A percentile compares a stretch with the other conserved stretches of the same genome.
phyloP scores from a whole-genome alignment of 1,284 basidiomycete species.

The Polyporus tsugae region DNA sequence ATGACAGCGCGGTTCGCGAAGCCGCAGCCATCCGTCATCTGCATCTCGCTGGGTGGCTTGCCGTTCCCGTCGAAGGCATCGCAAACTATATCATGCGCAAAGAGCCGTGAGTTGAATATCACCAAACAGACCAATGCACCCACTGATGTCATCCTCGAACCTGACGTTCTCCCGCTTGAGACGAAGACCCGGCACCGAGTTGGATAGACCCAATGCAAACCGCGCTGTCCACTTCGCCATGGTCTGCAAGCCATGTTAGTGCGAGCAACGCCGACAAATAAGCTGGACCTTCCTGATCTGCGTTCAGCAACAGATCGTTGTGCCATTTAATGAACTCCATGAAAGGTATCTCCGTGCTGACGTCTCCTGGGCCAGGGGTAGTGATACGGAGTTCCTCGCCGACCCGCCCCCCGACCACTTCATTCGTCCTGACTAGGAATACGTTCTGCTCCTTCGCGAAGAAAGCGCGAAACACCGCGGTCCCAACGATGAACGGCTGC shows the following conservation, averaged over 20 bases:
- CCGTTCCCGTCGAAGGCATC: constrained; percentile 26
- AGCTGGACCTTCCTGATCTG: constrained; percentile 41
- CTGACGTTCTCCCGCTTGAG: constrained; percentile 38
- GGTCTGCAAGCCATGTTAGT: constrained; percentile 37
- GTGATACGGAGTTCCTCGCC: background rate
- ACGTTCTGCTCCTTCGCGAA: constrained; percentile 46
- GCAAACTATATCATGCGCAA: constrained; percentile 24
- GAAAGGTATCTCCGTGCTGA: constrained; percentile 26
- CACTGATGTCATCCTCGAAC: constrained; percentile 44
- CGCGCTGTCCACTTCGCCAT: constrained; percentile 52
- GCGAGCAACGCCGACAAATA: background rate
- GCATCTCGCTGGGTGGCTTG: constrained; percentile 44
- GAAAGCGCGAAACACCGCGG: constrained; percentile 49
- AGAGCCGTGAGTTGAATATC: background rate
- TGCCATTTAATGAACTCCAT: constrained; percentile 45
- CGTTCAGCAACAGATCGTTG: constrained; percentile 44
- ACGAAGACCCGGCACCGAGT: constrained; percentile 48
- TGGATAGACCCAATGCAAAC: constrained; percentile 48
- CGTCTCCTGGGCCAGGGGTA: background rate
- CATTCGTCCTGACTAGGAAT: constrained; percentile 48
- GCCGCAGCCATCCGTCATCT: constrained; percentile 57
- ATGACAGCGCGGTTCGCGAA: constrained; percentile 45
- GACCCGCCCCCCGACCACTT: constrained; percentile 27
- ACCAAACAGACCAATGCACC: constrained; percentile 8
- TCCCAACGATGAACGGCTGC: constrained; percentile 46